A percentile compares a stretch with the other conserved stretches of the same genome.
Conservation (phyloP, 1,284 basidiomycete species). For the Malassezia restricta region DNA sequence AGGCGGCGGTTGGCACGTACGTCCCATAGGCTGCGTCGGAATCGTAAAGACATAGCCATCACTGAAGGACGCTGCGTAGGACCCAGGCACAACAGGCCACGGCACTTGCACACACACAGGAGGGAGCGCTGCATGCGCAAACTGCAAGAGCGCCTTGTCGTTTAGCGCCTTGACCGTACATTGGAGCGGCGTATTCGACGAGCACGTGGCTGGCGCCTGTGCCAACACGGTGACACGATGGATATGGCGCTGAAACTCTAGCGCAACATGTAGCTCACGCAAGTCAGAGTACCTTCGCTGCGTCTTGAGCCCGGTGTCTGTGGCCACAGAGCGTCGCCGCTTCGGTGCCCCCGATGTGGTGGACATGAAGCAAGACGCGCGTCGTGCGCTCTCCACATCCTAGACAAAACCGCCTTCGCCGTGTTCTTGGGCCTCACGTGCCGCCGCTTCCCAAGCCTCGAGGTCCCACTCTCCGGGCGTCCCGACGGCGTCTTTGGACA, state of each 20-base stretch:
- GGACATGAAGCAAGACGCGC: not conserved
- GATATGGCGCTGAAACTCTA: slow-evolving; percentile 6
- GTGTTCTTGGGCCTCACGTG: slow-evolving; percentile 3
- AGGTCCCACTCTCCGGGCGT: slow-evolving; percentile 16
- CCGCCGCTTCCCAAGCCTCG: slow-evolving; percentile 11
- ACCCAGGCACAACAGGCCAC: not conserved
- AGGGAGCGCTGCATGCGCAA: not conserved
- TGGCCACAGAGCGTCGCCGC: not conserved
- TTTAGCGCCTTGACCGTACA: not conserved
- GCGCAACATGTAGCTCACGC: not conserved
- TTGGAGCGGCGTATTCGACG: not conserved
- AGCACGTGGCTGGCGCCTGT: not conserved
- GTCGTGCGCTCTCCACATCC: not conserved
- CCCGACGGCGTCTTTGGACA: slow-evolving; percentile 4
- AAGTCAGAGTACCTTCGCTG: not conserved
- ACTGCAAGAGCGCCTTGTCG: not conserved
- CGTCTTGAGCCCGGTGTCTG: not conserved
- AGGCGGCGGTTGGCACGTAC: not conserved
- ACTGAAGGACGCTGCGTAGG: not conserved
- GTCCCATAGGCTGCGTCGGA: not conserved
- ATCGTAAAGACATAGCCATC: slow-evolving; percentile 1
- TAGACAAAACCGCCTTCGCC: slow-evolving; percentile 12
- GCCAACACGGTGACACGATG: slow-evolving; percentile 1
- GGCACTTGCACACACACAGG: not conserved
- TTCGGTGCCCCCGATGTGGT: not conserved